These are phyloP conservation scores for Aspergillus ustus DNA, from an alignment of 2,329 filamentous ascomycete species.

Conservation along the genomic window DNA sequence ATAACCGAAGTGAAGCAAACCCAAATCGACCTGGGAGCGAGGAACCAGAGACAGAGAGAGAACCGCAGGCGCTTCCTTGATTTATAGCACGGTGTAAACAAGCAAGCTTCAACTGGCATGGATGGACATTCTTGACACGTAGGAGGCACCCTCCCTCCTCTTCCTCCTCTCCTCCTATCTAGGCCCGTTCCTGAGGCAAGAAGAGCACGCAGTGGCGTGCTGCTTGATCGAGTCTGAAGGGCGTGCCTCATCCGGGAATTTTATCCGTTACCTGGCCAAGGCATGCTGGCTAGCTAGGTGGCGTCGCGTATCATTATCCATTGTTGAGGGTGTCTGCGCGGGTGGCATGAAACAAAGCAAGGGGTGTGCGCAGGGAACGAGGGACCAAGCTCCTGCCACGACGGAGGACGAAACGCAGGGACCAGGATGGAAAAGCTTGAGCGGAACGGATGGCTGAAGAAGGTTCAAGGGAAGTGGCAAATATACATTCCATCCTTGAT, in stretches of 20 bases:
- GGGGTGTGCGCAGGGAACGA: constrained; percentile 2
- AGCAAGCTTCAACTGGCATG: background rate
- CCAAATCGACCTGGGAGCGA: background rate
- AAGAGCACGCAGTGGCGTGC: background rate
- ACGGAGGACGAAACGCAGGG: background rate
- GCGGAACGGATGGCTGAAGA: background rate
- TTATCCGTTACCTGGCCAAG: background rate
- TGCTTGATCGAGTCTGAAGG: background rate
- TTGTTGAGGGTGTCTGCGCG: background rate
- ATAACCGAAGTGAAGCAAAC: background rate
- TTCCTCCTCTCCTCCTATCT: background rate
- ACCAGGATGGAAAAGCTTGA: background rate
- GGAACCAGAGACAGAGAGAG: constrained; percentile 4
- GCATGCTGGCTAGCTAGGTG: background rate
- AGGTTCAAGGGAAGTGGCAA: background rate
- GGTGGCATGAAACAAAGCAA: constrained; percentile 8
- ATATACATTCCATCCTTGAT: constrained; percentile 14
- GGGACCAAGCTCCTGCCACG: background rate
- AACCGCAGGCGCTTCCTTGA: background rate
- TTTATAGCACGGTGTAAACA: constrained; percentile 12
- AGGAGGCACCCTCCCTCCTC: background rate
- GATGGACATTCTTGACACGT: constrained; percentile 11
- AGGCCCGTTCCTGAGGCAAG: too few species aligned
- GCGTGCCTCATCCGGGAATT: background rate
- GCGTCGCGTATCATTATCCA: background rate